A percentile compares a stretch with the other conserved stretches of the same genome.
Conservation (phyloP, 164 flowering plant species). For the Litsea cubeba region DNA sequence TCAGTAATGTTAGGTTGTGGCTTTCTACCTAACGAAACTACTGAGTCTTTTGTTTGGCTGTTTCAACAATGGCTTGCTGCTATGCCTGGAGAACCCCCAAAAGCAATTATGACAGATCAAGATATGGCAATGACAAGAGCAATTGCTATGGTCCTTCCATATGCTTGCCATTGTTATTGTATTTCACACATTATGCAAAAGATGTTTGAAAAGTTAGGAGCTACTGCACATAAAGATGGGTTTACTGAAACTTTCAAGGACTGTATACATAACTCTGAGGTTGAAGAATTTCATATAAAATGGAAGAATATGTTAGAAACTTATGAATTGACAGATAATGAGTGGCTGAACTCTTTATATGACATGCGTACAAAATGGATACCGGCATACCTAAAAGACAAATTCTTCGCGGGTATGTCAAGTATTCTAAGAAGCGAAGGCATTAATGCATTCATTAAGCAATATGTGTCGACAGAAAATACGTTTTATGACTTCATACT, state of each 20-base stretch:
- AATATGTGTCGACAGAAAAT: too few species aligned
- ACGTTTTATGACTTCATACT: too few species aligned
- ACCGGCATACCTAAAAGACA: not conserved
- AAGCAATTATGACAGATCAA: not conserved
- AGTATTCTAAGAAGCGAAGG: too few species aligned
- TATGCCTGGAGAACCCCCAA: not conserved
- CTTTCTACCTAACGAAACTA: too few species aligned
- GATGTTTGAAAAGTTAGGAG: not conserved
- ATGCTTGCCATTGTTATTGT: not conserved
- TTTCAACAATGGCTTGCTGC: not conserved
- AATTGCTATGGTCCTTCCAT: not conserved
- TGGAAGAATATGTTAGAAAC: not conserved
- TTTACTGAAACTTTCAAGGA: not conserved
- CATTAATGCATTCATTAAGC: too few species aligned
- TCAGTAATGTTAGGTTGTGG: too few species aligned
- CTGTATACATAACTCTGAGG: not conserved
- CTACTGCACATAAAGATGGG: not conserved
- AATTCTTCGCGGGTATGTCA: not conserved
- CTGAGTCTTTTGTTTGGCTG: too few species aligned
- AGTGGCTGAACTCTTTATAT: not conserved
- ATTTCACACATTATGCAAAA: not conserved
- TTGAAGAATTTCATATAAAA: not conserved
- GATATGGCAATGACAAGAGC: not conserved
- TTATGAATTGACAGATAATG: not conserved
- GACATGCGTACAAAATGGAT: not conserved